Conservation (phyloP, 139 green algal species). For the Closterium sp. region DNA sequence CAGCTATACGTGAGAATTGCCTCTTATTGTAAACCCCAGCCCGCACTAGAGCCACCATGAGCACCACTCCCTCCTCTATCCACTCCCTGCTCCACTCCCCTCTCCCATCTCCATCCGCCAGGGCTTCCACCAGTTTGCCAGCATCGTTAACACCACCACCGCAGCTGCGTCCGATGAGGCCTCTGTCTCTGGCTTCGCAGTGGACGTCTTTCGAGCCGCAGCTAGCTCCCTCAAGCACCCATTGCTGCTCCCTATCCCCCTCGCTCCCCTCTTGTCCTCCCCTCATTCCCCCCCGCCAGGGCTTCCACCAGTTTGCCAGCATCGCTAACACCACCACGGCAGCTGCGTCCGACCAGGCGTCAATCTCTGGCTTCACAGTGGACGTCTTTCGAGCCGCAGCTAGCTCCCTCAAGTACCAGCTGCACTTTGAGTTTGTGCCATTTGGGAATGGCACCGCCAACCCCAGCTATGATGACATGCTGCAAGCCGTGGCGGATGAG, state of each 20-base stretch:
- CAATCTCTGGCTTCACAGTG: neutral
- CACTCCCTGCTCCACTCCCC: too few relatives aligned
- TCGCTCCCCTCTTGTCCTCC: neutral
- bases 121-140: too few relatives aligned
- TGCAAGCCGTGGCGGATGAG: too few relatives aligned
- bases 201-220: neutral
- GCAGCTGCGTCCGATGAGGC: too few relatives aligned
- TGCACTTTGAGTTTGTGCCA: neutral
- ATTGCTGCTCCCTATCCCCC: neutral
- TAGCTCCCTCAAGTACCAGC: neutral
- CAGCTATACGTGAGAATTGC: too few relatives aligned
- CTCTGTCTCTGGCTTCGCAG: too few relatives aligned
- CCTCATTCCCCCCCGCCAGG: neutral
- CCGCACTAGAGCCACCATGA: too few relatives aligned
- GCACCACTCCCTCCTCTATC: too few relatives aligned
- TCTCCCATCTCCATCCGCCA: too few relatives aligned
- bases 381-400: neutral
- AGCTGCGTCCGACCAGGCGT: neutral
- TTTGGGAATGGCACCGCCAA: neutral
- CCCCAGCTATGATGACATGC: too few relatives aligned
- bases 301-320: neutral
- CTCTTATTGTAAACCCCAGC: too few relatives aligned
- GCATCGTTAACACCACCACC: too few relatives aligned
- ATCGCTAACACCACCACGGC: neutral
- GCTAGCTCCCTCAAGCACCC: neutral